Evolutionary conservation across 2,329 filamentous ascomycete species (phyloP), one percentile per base, ranked within the genome.

Genomic region (Cercospora zeae-maydis): DNA sequence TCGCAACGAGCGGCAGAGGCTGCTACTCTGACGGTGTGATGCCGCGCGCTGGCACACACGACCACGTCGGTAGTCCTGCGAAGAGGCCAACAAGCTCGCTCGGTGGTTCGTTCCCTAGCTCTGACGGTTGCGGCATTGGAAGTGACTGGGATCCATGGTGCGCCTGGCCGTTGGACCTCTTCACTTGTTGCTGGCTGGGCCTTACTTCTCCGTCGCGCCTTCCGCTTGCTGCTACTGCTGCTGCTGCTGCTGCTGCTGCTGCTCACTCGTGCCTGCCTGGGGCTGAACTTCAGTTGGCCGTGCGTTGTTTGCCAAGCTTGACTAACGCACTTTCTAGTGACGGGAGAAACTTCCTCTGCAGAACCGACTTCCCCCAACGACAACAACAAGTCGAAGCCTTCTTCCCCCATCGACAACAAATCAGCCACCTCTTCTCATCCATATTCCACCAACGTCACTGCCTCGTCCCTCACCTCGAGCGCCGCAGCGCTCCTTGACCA

Each of bases 191-290:
- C 16, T 42, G 37, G 2, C 4, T 5, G 21, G 21, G 21, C 47
- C 27, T 51, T 16, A 51, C 21, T 51, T 51, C 21, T 13, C 47
- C 47, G 4, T 1, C 14, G 47, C 30, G 30, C 47, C 47, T 52
- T 52, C 47, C 47, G 47, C 47, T 33, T 24, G 47, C n/a, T 24
- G 47, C 47, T 51, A 14, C 34, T 36, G 47, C 47, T 52, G 47
- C 47, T 52, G 47, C 47, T 52, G 47, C 47, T 52, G 47, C 47
- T 52, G 47, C 47, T 21, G 47, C 27, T 51, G 47, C 47, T 52
- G 47, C 47, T 52, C 47, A 52, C 47, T 52, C 30, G 47, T 30
- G 47, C 47, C 47, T 52, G 47, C 47, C 47, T 52, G 47, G 6
- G n/a, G 47, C 47, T 13, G 24, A 21, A 16, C 30, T 27, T 52